Evolutionary conservation across 371 early-diverging fungal species (phyloP), one percentile per base, ranked within the genome.

Genomic region (Rhizopus stolonifer): DNA sequence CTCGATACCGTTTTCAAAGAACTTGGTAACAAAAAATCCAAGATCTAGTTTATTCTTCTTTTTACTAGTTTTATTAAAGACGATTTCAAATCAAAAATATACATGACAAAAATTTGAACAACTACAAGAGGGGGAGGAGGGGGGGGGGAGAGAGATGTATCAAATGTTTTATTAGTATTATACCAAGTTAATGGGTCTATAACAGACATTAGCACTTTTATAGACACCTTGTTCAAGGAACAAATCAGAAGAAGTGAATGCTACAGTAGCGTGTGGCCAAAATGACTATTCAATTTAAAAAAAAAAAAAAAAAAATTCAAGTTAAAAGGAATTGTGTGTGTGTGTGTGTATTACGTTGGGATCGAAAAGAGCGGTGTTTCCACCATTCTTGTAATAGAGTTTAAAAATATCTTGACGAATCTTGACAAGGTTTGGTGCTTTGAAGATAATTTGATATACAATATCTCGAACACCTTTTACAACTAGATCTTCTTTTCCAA

Each of bases 191-290:
- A 65, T 33, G 1, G 66, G 68, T 34, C 70, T 60, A 56, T 83
- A 77, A 66, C 92, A 91, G 2, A 80, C 81, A 65, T 86, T 86
- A 53, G 64, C 56, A 32, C 89, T 87, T 66, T 92, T 92, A 67
- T 69, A 89, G 25, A 91, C 72, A 17, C 87, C 87, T 56, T 90
- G 81, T 57, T 82, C 75, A 11, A 79, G 45, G 51, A 87, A 87
- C 17, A 90, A 60, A 60, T 92, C 91, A 5, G 77, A 70, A 31
- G 72, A 59, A 29, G 71, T 81, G 53, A 69, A 90, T 0, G 87
- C 91, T 14, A 92, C 46, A 0, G 91, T 91, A 46, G 86, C 76
- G 54, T 91, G 91, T 3, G 90, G 90, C 77, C 72, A 75, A 57
- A 80, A 88, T 38, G 70, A 71, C 70, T 81, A 67, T 52, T 29